Evolutionary conservation across 805 yeast species (phyloP), one percentile per base, ranked within the genome.

Genomic region (Tetrapisispora phaffii): DNA sequence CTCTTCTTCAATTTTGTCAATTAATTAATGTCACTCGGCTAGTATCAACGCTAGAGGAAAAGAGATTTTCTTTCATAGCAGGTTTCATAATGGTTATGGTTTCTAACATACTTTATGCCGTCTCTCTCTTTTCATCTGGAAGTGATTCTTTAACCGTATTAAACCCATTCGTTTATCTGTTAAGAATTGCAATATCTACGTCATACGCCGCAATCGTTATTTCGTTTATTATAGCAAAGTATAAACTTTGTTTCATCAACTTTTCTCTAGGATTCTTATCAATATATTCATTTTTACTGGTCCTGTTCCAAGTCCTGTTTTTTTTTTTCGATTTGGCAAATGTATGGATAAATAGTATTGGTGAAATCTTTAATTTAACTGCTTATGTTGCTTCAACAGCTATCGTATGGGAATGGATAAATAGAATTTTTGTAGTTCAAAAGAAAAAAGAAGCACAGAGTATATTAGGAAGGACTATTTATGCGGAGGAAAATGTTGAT

Each of bases 371-470:
- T 62, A 79, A 82, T 37, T 75, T 85, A 17, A 80, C 84, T 1
- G 75, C 82, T n/a, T 82, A 80, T 57, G 75, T 83, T 8, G 69
- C 82, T 19, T 75, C 85, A 31, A 82, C 85, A 26, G 82, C 82
- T 7, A 72, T 82, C 10, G 85, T 85, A 0, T 84, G 94, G 93
- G 94, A 85, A 61, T 86, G 94, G 90, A 73, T 83, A 49, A 84
- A 82, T 56, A 70, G 83, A 50, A 71, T 81, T 45, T 73, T 74
- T 42, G 68, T 73, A 12, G 60, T 81, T 34, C 79, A 78, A 63
- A 75, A 76, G 50, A 67, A 66, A 15, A 72, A 74, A 44, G 89
- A 84, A 53, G 77, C 78, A 36, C 80, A 79, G 47, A 85, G 90
- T 7, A 75, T 85, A 5, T 59, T 86, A 34, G 95, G 95, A 1